Evolutionary conservation across 371 early-diverging fungal species (phyloP).

Genomic region (Lichtheimia ornata): DNA sequence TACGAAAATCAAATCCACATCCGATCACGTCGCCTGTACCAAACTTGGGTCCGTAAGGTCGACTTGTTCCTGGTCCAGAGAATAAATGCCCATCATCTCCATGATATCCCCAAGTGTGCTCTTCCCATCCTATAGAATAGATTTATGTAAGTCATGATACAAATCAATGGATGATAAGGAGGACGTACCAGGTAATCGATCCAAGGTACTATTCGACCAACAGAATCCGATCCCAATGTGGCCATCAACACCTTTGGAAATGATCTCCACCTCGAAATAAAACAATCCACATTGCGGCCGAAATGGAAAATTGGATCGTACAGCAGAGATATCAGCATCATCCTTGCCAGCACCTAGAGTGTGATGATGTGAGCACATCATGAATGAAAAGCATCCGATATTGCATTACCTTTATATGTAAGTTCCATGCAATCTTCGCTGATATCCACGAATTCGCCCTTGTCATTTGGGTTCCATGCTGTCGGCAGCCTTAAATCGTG

Average conservation of each 20-base stretch:
- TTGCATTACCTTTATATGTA: conserved; percentile 51
- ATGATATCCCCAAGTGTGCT: conserved; percentile 82
- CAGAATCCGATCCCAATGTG: conserved; percentile 88
- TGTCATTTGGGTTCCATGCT: conserved; percentile 62
- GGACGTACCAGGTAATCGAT: conserved; percentile 75
- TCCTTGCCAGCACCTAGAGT: conserved; percentile 71
- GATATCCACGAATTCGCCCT: conserved; percentile 52
- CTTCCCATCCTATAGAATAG: conserved; percentile 64
- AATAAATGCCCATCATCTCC: conserved; percentile 88
- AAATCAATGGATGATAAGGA: not conserved
- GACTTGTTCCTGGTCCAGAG: conserved; percentile 70
- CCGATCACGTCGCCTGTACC: conserved; percentile 91
- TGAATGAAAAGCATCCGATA: not conserved
- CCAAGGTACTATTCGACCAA: conserved; percentile 44
- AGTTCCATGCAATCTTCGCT: conserved; percentile 53
- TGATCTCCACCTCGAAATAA: conserved; percentile 86
- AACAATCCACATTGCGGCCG: conserved; percentile 85
- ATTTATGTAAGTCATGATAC: too few species aligned
- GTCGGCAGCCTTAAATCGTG: conserved; percentile 54
- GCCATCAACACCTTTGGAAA: conserved; percentile 84
- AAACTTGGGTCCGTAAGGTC: conserved; percentile 84
- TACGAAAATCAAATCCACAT: conserved; percentile 86
- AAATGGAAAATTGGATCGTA: conserved; percentile 81
- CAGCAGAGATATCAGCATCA: conserved; percentile 79
- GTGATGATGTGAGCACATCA: conserved; percentile 2